phyloP scores from a whole-genome alignment of 1,284 basidiomycete species.

The Moniliella sp. region DNA sequence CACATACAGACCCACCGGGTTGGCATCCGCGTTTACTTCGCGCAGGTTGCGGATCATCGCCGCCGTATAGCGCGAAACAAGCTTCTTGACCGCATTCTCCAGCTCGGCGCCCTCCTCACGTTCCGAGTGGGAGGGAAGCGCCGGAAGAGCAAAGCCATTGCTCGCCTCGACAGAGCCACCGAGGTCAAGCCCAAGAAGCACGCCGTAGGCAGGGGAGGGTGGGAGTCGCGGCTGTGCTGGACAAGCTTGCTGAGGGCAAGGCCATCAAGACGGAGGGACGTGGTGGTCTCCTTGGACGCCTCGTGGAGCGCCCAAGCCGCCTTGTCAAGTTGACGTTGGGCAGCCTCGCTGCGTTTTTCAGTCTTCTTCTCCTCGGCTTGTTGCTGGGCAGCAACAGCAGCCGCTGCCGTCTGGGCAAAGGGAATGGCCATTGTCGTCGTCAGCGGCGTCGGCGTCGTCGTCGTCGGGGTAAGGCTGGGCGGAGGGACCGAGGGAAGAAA shows the following conservation, averaged over 20 bases:
- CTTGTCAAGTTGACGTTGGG: too few species aligned
- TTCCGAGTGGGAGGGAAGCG: constrained; percentile 1
- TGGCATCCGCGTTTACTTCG: constrained; percentile 81
- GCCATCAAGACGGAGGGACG: constrained; percentile 25
- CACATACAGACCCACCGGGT: constrained; percentile 88
- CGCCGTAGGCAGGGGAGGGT: constrained; percentile 24
- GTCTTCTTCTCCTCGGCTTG: too few species aligned
- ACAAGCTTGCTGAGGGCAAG: constrained; percentile 30
- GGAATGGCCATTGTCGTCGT: too few species aligned
- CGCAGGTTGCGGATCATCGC: constrained; percentile 66
- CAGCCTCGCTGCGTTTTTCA: too few species aligned
- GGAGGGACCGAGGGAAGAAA: too few species aligned
- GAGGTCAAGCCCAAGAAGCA: constrained; percentile 27
- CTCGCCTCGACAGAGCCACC: constrained; percentile 26
- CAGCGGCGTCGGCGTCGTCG: too few species aligned
- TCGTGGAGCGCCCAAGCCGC: too few species aligned
- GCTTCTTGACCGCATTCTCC: constrained; percentile 19
- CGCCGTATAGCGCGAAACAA: constrained; percentile 45
- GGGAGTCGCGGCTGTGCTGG: constrained; percentile 31
- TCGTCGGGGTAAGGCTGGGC: too few species aligned
- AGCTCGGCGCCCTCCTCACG: constrained; percentile 14
- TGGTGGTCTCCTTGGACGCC: too few species aligned
- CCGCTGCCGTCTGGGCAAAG: too few species aligned
- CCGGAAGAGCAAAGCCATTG: constrained; percentile 17
- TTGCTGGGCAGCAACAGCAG: too few species aligned